These are phyloP conservation scores for Lophiotrema nucula DNA, from an alignment of 495 filamentous ascomycete species.

Conservation along the genomic window DNA sequence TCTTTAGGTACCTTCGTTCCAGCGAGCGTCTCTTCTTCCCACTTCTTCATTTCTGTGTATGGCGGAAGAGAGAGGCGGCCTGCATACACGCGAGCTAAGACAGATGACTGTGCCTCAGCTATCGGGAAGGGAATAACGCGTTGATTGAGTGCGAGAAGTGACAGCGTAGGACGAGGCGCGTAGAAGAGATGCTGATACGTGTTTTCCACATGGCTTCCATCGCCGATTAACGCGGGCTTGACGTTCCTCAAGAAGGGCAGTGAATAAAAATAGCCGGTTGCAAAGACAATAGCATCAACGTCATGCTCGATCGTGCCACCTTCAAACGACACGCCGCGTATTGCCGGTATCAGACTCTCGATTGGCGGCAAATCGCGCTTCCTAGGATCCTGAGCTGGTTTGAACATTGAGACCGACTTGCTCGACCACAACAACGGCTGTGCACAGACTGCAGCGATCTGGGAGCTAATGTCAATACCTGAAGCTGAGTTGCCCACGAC, in stretches of 20 bases:
- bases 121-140: conserved; percentile 82
- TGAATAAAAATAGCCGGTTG: conserved; percentile 72
- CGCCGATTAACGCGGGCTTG: conserved; percentile 57
- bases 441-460: conserved; percentile 59
- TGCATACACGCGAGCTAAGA: conserved; percentile 74
- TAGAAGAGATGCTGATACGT: conserved; percentile 79
- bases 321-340: conserved; percentile 54
- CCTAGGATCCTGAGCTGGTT: conserved; percentile 27
- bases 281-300: conserved; percentile 68
- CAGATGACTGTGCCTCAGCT: conserved; percentile 72
- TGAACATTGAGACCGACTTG: conserved; percentile 45
- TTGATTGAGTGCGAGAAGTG: conserved; percentile 71
- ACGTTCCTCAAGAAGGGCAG: conserved; percentile 67
- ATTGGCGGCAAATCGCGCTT: conserved; percentile 62
- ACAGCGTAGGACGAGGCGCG: conserved; percentile 71
- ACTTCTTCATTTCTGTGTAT: conserved; percentile 59
- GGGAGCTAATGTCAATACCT: conserved; percentile 74
- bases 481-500: conserved; percentile 78
- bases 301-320: conserved; percentile 55
- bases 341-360: conserved; percentile 51
- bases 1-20: conserved; percentile 46
- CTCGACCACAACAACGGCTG: conserved; percentile 56
- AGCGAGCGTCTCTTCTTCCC: conserved; percentile 53
- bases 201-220: conserved; percentile 66
- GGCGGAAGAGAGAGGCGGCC: conserved; percentile 63